Base-by-base conservation (phyloP, 2,329 filamentous ascomycete species). In the Trichoderma sp. region DNA sequence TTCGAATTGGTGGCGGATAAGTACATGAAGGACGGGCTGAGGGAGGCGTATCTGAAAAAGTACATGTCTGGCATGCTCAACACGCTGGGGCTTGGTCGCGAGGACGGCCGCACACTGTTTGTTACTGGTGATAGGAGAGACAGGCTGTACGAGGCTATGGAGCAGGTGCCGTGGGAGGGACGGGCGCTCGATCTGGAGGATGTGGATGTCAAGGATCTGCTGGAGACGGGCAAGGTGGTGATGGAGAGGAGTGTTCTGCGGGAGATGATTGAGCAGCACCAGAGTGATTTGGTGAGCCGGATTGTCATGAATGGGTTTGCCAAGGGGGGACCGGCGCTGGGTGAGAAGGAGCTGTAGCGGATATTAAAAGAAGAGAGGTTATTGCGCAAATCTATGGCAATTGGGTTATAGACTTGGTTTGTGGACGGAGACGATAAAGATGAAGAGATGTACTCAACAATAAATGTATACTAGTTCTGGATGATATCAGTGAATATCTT, bases 151-250 rank as follows among this genome's bases (percentile, higher is more conserved):
- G 85, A 85, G 47, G 89, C 90, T 40, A 83, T 97, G 77, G 85
- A 87, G 63, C 82, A 87, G 70, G 81, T 90, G 71, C 87, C 86
- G 10, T 83, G 87, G 75, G 87, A 94, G 71, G 93, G 92, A 24
- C 87, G 89, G 68, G 90, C 91, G 10, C 83, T 94, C 74, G 86
- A 88, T 69, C 84, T 91, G 70, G 83, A 86, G n/a, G 91, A 97
- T 72, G 93, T 99, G 43, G 96, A 98, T 81, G 93, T 99, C 72
- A 99, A 98, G 87, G 92, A 98, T 79, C 81, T 99, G 72, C 82
- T 99, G 73, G 92, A 96, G 83, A 89, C 91, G 66, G 92, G 92
- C 66, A 89, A 94, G 76, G 83, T 99, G 71, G 89, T 99, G 70
- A 89, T 99, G 75, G 96, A 99, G 86, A 88, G 91, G 79, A 82